Base-by-base conservation (phyloP, 2,329 filamentous ascomycete genomes). In the Pseudogymnoascus sp. region DNA sequence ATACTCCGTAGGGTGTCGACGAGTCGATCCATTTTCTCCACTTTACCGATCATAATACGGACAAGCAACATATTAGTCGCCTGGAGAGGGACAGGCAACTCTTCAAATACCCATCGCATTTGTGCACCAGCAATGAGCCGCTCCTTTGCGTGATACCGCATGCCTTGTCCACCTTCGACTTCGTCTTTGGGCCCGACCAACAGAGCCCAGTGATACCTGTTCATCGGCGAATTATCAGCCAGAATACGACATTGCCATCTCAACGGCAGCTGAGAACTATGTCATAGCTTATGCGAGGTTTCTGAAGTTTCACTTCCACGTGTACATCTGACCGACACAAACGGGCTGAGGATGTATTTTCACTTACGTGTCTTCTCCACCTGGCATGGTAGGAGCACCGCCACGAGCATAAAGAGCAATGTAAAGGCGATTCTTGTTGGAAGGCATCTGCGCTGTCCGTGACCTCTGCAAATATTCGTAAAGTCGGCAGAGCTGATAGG, bases 11-110 rank as follows among this genome's bases (percentile, higher is more conserved):
- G 59, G 28, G 75, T 71, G 1, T 67, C 58, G 12, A 71, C 30
- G 3, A 78, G 69, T 0, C 69, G 67, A 14, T 62, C 16, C 57
- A 73, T 66, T 62, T 77, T 67, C 18, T 68, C 65, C 28, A 78
- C 62, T 64, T 78, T 78, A 34, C 71, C 75, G 59, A 77, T 70
- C 11, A 73, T 2, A 61, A 77, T 60, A 7, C 74, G 74, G 1
- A 67, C 73, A 30, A 78, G 70, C 7, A 77, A 70, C 16, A 25
- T 70, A 22, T 35, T 61, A 2, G 71, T 70, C 39, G 1, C 30
- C 25, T 35, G n/a, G 41, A 61, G 41, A 57, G 41, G 38, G 54
- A 57, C 39, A n/a, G 54, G 28, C 30, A 43, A 50, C n/a, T 61
- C 34, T 34, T 59, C 50, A 32, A 59, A 58, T 37, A 50, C 28